These are phyloP conservation scores for Cichorium intybus DNA, from an alignment of 140 eudicot genomes.

Conservation along the genomic window DNA sequence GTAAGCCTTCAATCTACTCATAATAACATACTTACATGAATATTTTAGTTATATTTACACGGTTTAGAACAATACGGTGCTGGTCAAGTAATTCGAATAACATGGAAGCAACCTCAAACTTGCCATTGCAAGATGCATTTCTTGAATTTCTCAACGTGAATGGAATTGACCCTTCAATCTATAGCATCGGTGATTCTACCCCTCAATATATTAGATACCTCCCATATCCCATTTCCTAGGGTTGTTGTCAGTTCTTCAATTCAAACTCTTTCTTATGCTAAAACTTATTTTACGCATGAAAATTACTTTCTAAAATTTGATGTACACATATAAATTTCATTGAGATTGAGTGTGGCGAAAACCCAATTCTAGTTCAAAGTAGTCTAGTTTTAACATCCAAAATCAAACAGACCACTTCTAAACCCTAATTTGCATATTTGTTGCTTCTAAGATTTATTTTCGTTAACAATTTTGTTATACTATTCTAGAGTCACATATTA, in stretches of 20 bases:
- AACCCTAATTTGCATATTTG: background rate
- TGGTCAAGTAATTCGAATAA: constrained; percentile 29
- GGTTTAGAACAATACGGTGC: background rate
- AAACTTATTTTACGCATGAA: background rate
- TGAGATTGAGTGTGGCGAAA: background rate
- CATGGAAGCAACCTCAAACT: constrained; percentile 38
- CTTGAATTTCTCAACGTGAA: constrained; percentile 66
- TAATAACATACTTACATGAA: background rate
- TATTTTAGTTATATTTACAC: background rate
- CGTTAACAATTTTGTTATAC: no score
- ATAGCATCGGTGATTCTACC: constrained; percentile 38
- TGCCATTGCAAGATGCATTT: constrained; percentile 77
- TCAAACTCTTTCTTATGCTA: background rate
- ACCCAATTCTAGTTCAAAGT: background rate
- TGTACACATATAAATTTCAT: background rate
- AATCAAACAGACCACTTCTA: background rate
- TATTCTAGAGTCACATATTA: background rate
- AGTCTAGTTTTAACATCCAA: background rate
- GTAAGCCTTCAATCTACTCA: background rate
- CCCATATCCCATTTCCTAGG: background rate
- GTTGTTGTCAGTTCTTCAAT: background rate
- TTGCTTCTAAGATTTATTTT: no score
- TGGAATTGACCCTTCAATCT: constrained; percentile 73
- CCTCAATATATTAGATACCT: constrained; percentile 78
- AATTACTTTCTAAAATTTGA: background rate